Conservation (phyloP, 1,284 basidiomycete species). For the Gymnopus androsaceus region DNA sequence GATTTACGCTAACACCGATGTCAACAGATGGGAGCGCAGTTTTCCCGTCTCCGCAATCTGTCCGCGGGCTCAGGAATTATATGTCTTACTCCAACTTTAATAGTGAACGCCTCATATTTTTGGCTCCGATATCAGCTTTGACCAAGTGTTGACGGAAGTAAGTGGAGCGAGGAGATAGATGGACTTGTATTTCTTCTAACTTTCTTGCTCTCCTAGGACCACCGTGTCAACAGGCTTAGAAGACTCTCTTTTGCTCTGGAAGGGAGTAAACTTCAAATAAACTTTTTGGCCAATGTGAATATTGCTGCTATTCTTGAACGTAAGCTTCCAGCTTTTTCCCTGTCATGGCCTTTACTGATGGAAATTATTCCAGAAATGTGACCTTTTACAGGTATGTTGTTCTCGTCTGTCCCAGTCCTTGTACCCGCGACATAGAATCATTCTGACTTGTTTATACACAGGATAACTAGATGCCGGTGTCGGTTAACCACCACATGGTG, state of each 20-base stretch:
- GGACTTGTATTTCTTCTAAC: slow-evolving; percentile 10
- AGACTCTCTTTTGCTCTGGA: slow-evolving; percentile 75
- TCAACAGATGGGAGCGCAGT: slow-evolving; percentile 60
- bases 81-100: not conserved
- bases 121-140: slow-evolving; percentile 81
- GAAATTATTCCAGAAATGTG: too few relatives aligned
- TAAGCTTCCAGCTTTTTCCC: too few relatives aligned
- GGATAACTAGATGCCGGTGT: slow-evolving; percentile 78
- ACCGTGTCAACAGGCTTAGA: slow-evolving; percentile 71
- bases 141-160: slow-evolving; percentile 77
- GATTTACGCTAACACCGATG: too few relatives aligned
- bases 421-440: slow-evolving; percentile 7
- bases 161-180: slow-evolving; percentile 14
- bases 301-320: slow-evolving; percentile 79
- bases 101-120: slow-evolving; percentile 82
- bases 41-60: slow-evolving; percentile 8
- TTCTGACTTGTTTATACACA: slow-evolving; percentile 25
- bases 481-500: slow-evolving; percentile 62
- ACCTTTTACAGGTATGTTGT: slow-evolving; percentile 60
- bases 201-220: slow-evolving; percentile 46
- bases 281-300: slow-evolving; percentile 64
- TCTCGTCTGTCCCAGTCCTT: slow-evolving; percentile 8
- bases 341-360: too few relatives aligned
- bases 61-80: not conserved
- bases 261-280: slow-evolving; percentile 65